A percentile compares a stretch with the other conserved stretches of the same genome.
phyloP scores from a whole-genome alignment of 1,139 yeast genomes.

The Nematodospora anomalae region DNA sequence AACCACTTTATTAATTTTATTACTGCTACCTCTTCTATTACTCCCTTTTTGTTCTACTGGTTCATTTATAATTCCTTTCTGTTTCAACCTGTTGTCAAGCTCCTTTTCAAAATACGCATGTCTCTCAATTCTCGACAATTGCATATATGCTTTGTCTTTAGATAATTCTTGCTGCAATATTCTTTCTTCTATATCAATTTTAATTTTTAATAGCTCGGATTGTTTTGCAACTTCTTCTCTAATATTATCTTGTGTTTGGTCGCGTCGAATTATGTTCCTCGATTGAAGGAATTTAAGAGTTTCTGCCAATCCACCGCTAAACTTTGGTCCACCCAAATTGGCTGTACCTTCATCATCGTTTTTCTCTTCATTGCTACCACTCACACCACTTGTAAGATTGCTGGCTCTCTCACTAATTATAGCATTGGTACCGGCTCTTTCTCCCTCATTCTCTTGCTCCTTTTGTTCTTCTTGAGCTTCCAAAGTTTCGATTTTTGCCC shows the following conservation, averaged over 20 bases:
- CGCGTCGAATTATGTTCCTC: constrained; percentile 34
- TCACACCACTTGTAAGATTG: too few species aligned
- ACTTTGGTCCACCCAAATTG: constrained; percentile 16
- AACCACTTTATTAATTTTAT: constrained; percentile 4
- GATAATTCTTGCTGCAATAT: constrained; percentile 42
- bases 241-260: constrained; percentile 16
- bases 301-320: constrained; percentile 55
- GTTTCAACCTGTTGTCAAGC: constrained; percentile 31
- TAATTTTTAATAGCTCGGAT: constrained; percentile 34
- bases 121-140: constrained; percentile 31
- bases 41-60: too few species aligned
- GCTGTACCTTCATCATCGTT: constrained; percentile 2
- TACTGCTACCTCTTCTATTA: background rate
- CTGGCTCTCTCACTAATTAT: too few species aligned
- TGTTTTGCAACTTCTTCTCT: constrained; percentile 31
- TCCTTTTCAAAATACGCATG: constrained; percentile 25
- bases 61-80: constrained; percentile 24
- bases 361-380: background rate
- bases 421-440: too few species aligned
- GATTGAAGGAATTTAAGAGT: constrained; percentile 55
- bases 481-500: too few species aligned
- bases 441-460: constrained; percentile 2
- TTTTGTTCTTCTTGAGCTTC: constrained; percentile 6
- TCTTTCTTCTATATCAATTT: constrained; percentile 39
- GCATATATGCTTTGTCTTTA: constrained; percentile 31